A percentile compares a stretch with the other conserved stretches of the same genome.
Conservation (phyloP, 1,139 yeast species). For the Ogataea hybrid region DNA sequence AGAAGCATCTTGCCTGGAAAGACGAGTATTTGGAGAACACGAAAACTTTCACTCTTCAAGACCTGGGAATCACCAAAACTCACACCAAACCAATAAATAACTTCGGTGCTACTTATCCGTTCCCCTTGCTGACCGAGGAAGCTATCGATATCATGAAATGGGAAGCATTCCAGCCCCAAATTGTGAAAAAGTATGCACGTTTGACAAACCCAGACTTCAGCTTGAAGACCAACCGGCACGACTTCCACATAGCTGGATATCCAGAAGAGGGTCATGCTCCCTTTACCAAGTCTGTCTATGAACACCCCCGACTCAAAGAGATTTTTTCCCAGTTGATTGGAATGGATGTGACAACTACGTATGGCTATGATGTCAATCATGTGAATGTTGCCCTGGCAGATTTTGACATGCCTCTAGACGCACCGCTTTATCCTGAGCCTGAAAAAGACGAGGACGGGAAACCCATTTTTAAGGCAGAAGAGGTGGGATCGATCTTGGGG, state of each 20-base stretch:
- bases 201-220: constrained; percentile 32
- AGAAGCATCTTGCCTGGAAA: constrained; percentile 31
- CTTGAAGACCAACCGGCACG: constrained; percentile 30
- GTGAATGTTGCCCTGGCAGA: constrained; percentile 35
- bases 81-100: constrained; percentile 32
- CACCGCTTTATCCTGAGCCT: constrained; percentile 18
- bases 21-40: constrained; percentile 29
- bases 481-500: constrained; percentile 29
- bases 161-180: constrained; percentile 33
- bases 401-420: constrained; percentile 11
- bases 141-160: constrained; percentile 36
- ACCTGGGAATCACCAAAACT: constrained; percentile 33
- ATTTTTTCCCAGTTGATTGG: constrained; percentile 34
- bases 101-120: constrained; percentile 35
- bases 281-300: constrained; percentile 33
- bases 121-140: constrained; percentile 34
- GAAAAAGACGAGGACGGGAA: constrained; percentile 21
- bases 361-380: constrained; percentile 34
- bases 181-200: constrained; percentile 32
- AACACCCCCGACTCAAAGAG: constrained; percentile 26
- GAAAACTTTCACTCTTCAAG: constrained; percentile 28
- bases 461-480: constrained; percentile 6
- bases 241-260: constrained; percentile 37
- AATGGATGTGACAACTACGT: constrained; percentile 30
- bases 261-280: constrained; percentile 30